Evolutionary conservation across 257 asterid species (phyloP).

Genomic region (Nicotiana undulata): DNA sequence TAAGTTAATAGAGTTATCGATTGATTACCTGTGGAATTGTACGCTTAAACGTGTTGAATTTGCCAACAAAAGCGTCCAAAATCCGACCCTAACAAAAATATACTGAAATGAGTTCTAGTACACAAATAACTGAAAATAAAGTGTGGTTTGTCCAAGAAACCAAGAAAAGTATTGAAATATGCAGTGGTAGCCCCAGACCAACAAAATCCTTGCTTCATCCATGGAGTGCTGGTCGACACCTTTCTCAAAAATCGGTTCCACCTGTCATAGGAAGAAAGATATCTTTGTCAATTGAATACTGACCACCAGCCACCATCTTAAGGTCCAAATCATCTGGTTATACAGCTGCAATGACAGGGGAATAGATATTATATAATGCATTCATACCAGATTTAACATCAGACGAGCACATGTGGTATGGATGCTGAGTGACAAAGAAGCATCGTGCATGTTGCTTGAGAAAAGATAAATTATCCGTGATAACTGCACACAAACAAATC

Average conservation of each 20-base stretch:
- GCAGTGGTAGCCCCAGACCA: slow-evolving; percentile 40
- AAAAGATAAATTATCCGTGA: slow-evolving; percentile 93
- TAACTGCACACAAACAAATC: slow-evolving; percentile 48
- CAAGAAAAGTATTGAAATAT: neutral
- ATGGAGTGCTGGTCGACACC: slow-evolving; percentile 88
- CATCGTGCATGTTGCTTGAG: slow-evolving; percentile 99
- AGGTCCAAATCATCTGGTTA: slow-evolving; percentile 5
- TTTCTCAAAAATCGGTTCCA: slow-evolving; percentile 97
- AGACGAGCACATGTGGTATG: slow-evolving; percentile 99
- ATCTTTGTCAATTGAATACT: slow-evolving; percentile 1
- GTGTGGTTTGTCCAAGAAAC: neutral
- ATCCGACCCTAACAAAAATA: slow-evolving; percentile 70
- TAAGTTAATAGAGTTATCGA: neutral
- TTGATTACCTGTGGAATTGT: slow-evolving; percentile 89
- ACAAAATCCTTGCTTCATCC: slow-evolving; percentile 92
- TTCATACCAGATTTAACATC: slow-evolving; percentile 90
- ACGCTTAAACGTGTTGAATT: slow-evolving; percentile 92
- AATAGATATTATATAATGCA: neutral
- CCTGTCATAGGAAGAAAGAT: slow-evolving; percentile 31
- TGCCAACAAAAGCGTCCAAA: slow-evolving; percentile 98
- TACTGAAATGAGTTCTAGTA: slow-evolving; percentile 9
- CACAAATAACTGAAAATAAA: neutral
- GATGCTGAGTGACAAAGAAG: slow-evolving; percentile 91
- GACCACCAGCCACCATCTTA: slow-evolving; percentile 4
- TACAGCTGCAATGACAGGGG: neutral